Percentiles rank a stretch among this genome's conserved stretches.
phyloP scores from a whole-genome alignment of 805 yeast genomes.

The Wickerhamiella dianesei region DNA sequence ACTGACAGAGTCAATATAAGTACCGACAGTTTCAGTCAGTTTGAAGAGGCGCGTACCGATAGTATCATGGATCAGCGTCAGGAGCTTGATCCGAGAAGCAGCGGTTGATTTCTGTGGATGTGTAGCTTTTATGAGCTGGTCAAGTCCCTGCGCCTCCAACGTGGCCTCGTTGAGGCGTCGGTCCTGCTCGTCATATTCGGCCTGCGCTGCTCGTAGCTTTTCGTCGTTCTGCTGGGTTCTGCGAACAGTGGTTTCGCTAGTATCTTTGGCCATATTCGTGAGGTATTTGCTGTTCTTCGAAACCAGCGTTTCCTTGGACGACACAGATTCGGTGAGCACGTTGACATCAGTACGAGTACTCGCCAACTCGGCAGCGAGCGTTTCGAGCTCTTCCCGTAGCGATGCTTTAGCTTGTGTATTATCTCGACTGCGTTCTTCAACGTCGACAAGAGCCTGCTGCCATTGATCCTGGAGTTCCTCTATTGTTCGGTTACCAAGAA shows the following conservation, averaged over 20 bases:
- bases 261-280: not conserved
- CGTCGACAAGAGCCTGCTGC: not conserved
- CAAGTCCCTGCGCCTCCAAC: not conserved
- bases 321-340: not conserved
- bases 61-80: not conserved
- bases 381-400: not conserved
- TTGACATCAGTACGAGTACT: not conserved
- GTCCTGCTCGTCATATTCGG: not conserved
- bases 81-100: not conserved
- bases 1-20: not conserved
- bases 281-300: not conserved
- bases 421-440: not conserved
- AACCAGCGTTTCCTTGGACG: not conserved
- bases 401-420: not conserved
- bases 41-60: not conserved
- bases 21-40: not conserved
- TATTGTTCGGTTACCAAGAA: not conserved
- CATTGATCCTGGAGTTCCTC: not conserved
- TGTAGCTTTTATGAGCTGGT: not conserved
- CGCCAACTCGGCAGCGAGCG: not conserved
- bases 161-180: not conserved
- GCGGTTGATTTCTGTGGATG: not conserved
- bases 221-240: not conserved
- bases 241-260: not conserved
- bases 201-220: not conserved